Percentiles rank a stretch among this genome's conserved stretches.
Conservation (phyloP, 768 basidiomycete genomes). For the Kwoniella botswanensis region DNA sequence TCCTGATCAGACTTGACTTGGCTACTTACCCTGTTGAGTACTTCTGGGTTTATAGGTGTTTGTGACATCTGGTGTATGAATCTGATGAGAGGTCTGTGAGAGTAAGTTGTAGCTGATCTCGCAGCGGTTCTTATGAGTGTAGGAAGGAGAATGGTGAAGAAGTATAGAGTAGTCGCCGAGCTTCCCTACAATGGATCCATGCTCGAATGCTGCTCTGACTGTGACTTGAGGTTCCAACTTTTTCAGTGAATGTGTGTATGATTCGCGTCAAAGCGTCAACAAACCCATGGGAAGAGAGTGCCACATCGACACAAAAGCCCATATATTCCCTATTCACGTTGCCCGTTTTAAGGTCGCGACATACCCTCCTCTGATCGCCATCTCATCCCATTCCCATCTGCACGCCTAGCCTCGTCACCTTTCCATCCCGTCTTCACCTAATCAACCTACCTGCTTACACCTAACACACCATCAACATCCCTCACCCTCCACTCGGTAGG, state of each 20-base stretch:
- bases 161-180: background rate
- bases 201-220: background rate
- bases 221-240: background rate
- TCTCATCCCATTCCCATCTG: background rate
- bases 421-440: background rate
- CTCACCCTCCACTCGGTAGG: constrained; percentile 31
- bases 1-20: background rate
- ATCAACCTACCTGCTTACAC: background rate
- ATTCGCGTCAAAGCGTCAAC: background rate
- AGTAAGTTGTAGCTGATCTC: constrained; percentile 5
- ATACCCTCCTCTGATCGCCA: background rate
- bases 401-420: background rate
- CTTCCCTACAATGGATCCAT: background rate
- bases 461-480: background rate
- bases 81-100: background rate
- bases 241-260: background rate
- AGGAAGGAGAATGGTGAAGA: constrained; percentile 7
- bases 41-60: constrained; percentile 39
- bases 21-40: constrained; percentile 42
- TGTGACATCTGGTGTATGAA: constrained; percentile 9
- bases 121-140: background rate
- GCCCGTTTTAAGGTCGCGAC: background rate
- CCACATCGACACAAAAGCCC: background rate
- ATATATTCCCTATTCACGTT: no score
- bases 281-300: background rate